Evolutionary conservation across 306 rosid species (phyloP).

Genomic region (Dicorynia guianensis): DNA sequence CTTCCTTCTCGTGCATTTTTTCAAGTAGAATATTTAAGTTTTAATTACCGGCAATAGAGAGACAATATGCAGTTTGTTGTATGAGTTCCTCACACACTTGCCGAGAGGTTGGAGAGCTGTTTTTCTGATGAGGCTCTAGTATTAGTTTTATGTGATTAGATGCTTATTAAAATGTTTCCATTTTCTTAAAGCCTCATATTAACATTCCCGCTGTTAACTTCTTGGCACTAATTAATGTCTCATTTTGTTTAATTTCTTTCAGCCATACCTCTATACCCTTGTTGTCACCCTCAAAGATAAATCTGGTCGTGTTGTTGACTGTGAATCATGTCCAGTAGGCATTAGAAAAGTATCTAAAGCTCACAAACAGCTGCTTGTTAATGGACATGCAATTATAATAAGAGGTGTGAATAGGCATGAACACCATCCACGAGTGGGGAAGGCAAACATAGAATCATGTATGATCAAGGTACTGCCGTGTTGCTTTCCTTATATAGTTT

Average conservation of each 20-base stretch:
- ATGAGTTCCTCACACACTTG: neutral
- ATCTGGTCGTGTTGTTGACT: constrained; percentile 73
- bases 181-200: constrained; percentile 16
- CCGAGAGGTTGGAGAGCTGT: constrained; percentile 16
- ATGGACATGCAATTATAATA: constrained; percentile 82
- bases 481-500: constrained; percentile 6
- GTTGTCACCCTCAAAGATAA: constrained; percentile 78
- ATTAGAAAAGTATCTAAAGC: constrained; percentile 77
- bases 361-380: constrained; percentile 88
- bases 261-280: constrained; percentile 89
- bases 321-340: constrained; percentile 89
- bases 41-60: constrained; percentile 4
- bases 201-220: neutral
- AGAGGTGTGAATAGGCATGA: constrained; percentile 97
- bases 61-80: constrained; percentile 5
- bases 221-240: constrained; percentile 26
- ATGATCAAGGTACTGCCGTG: constrained; percentile 75
- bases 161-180: constrained; percentile 18
- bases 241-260: constrained; percentile 42
- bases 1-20: constrained; percentile 14
- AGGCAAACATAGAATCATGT: constrained; percentile 93
- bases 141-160: neutral
- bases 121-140: constrained; percentile 21
- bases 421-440: constrained; percentile 94
- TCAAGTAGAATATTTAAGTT: constrained; percentile 4